phyloP scores from a whole-genome alignment of 2,329 filamentous ascomycete species.

The Aphanoascus verrucosus region DNA sequence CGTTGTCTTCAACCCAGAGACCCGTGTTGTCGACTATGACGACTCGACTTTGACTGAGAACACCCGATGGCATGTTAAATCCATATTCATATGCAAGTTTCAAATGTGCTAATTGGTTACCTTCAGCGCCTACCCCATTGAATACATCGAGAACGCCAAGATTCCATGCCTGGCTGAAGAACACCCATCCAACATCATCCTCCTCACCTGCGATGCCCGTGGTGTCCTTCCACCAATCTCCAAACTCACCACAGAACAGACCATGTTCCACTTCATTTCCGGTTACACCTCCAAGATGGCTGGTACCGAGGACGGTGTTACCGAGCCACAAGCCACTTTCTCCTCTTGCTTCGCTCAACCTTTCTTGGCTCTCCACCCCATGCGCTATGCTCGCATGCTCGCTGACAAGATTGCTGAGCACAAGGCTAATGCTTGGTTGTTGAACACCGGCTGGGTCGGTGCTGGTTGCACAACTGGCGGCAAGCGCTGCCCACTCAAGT shows the following conservation, averaged over 20 bases:
- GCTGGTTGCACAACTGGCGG: conserved; percentile 82
- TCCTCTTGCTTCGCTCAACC: conserved; percentile 98
- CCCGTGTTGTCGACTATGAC: conserved; percentile 88
- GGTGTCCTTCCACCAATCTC: conserved; percentile 96
- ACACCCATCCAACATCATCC: conserved; percentile 94
- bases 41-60: conserved; percentile 93
- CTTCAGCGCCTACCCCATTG: conserved; percentile 77
- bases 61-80: conserved; percentile 59
- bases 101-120: conserved; percentile 17
- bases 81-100: background rate
- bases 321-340: conserved; percentile 96
- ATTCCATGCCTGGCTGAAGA: conserved; percentile 81
- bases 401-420: conserved; percentile 95
- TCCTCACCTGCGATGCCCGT: conserved; percentile 94
- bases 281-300: conserved; percentile 99
- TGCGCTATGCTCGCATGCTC: conserved; percentile 98
- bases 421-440: conserved; percentile 92
- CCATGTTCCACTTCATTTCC: conserved; percentile 99
- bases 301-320: conserved; percentile 92
- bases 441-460: conserved; percentile 97
- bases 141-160: conserved; percentile 98
- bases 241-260: conserved; percentile 87
- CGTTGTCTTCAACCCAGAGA: conserved; percentile 88
- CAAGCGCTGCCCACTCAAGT: conserved; percentile 96
- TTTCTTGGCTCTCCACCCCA: conserved; percentile 96